These are phyloP conservation scores for Macroventuria anomochaeta DNA, from an alignment of 2,329 filamentous ascomycete species.

Conservation along the genomic window DNA sequence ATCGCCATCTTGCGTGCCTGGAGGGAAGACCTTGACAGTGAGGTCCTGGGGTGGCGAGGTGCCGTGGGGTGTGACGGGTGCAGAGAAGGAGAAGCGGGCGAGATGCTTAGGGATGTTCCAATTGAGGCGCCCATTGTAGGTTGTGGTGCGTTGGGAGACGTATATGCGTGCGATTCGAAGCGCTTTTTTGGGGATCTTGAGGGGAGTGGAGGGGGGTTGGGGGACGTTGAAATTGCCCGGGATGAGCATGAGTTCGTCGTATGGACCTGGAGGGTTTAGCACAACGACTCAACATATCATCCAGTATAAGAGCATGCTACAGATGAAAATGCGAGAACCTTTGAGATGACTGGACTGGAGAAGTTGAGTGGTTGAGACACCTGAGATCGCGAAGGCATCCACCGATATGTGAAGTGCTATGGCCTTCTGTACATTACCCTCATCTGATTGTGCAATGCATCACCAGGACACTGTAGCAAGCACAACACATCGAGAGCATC, in stretches of 20 bases:
- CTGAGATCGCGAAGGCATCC: too few relatives aligned
- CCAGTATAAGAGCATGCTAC: too few relatives aligned
- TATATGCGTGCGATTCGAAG: conserved; percentile 43
- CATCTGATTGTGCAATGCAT: too few relatives aligned
- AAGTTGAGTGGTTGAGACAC: too few relatives aligned
- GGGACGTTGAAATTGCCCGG: conserved; percentile 41
- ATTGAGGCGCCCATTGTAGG: conserved; percentile 44
- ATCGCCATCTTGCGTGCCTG: conserved; percentile 30
- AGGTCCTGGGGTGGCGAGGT: conserved; percentile 26
- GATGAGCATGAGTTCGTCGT: conserved; percentile 43
- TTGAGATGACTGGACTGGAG: too few relatives aligned
- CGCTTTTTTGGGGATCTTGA: conserved; percentile 36
- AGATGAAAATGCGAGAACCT: too few relatives aligned
- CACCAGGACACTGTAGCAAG: too few relatives aligned
- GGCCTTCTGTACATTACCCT: too few relatives aligned
- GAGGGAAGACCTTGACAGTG: conserved; percentile 36
- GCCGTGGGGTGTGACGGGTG: conserved; percentile 25
- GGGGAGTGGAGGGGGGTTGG: conserved; percentile 12
- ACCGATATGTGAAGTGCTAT: too few relatives aligned
- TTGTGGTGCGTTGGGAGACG: conserved; percentile 42
- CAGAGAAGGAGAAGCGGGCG: conserved; percentile 42
- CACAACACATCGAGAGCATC: too few relatives aligned
- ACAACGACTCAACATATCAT: too few relatives aligned
- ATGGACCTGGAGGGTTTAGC: conserved; percentile 29
- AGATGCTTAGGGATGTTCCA: conserved; percentile 48